These are phyloP conservation scores for Mycogone perniciosa DNA, from an alignment of 2,329 filamentous ascomycete species.

Conservation along the genomic window DNA sequence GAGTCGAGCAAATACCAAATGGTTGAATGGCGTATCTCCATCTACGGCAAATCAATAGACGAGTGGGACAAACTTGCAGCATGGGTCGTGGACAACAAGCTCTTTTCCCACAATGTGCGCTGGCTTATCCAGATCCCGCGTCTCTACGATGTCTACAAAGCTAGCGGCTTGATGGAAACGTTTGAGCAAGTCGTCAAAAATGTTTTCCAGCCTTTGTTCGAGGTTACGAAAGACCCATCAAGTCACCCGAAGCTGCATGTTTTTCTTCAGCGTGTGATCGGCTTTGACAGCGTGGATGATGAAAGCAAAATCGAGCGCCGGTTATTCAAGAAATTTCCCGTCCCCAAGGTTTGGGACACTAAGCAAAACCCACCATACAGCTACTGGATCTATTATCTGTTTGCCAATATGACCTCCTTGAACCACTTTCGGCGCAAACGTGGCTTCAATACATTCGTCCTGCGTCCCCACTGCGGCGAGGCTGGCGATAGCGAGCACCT, in stretches of 20 bases:
- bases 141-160: conserved; percentile 93
- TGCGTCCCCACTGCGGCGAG: conserved; percentile 93
- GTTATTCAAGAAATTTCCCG: conserved; percentile 91
- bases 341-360: conserved; percentile 80
- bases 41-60: conserved; percentile 85
- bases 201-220: conserved; percentile 87
- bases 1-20: conserved; percentile 99
- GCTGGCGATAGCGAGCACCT: conserved; percentile 95
- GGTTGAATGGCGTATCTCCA: conserved; percentile 98
- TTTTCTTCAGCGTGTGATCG: conserved; percentile 90
- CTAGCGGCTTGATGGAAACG: conserved; percentile 74
- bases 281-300: conserved; percentile 96
- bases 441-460: conserved; percentile 90
- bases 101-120: conserved; percentile 94
- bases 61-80: conserved; percentile 99
- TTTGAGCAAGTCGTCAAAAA: conserved; percentile 90
- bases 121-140: conserved; percentile 96
- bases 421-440: conserved; percentile 87
- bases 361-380: conserved; percentile 97
- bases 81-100: conserved; percentile 97
- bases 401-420: conserved; percentile 86
- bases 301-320: conserved; percentile 94
- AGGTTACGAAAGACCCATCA: conserved; percentile 81
- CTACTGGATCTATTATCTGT: conserved; percentile 98
- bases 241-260: conserved; percentile 90